phyloP scores from a whole-genome alignment of 345 rosid species.

The Eucalyptus shirleyi region DNA sequence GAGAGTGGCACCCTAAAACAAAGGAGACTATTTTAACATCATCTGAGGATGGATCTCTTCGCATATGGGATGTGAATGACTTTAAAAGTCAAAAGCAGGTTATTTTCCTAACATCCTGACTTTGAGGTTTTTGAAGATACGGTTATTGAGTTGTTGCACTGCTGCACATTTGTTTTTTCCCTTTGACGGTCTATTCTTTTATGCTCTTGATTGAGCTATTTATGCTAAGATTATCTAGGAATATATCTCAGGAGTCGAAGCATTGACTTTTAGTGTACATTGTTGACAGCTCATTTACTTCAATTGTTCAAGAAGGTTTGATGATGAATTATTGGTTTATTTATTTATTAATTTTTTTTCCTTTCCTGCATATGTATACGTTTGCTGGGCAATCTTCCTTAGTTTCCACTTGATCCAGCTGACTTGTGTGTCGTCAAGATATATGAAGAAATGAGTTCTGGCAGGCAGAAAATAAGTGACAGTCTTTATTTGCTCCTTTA shows the following conservation, averaged over 20 bases:
- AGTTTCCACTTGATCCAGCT: neutral
- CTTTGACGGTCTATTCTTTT: neutral
- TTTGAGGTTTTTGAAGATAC: neutral
- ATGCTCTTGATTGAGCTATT: neutral
- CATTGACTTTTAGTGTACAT: neutral
- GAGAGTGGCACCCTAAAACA: conserved; percentile 87
- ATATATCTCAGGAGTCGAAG: neutral
- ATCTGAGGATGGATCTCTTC: conserved; percentile 94
- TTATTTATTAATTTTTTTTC: too few species aligned
- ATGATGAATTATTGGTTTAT: neutral
- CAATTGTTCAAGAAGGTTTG: neutral
- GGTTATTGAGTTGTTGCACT: neutral
- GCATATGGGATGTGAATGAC: conserved; percentile 96
- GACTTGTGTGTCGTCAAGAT: neutral
- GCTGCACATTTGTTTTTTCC: neutral
- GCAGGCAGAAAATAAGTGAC: neutral
- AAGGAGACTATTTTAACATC: conserved; percentile 90
- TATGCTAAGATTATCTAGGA: neutral
- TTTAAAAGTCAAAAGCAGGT: conserved; percentile 96
- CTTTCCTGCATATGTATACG: neutral
- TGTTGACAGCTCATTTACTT: neutral
- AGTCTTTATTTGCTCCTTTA: neutral
- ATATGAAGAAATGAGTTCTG: neutral
- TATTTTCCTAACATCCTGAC: neutral
- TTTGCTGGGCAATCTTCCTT: neutral